Evolutionary conservation across 1,284 basidiomycete genomes (phyloP).

Genomic region (Trichosporon coremiiforme): DNA sequence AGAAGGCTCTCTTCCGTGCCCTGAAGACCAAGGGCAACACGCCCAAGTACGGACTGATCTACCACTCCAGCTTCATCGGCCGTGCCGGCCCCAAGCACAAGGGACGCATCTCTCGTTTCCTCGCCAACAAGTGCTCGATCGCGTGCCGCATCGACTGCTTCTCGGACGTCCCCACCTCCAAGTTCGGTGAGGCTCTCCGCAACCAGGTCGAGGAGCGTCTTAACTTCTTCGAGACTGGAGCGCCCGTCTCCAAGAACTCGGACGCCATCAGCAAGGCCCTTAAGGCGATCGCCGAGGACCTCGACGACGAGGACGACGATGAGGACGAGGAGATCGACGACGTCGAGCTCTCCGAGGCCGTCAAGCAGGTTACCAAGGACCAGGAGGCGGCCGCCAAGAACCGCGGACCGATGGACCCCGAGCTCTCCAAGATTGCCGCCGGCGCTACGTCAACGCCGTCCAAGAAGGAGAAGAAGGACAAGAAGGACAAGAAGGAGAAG

Average conservation of each 20-base stretch:
- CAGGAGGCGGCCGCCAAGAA: constrained; percentile 56
- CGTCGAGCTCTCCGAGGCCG: constrained; percentile 45
- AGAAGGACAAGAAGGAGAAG: constrained; percentile 63
- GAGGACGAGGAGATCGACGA: constrained; percentile 65
- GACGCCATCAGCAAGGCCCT: constrained; percentile 88
- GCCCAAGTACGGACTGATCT: constrained; percentile 94
- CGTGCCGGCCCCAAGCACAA: constrained; percentile 94
- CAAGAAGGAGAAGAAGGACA: constrained; percentile 44
- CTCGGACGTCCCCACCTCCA: constrained; percentile 81
- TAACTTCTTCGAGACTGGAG: constrained; percentile 85
- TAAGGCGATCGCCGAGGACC: constrained; percentile 68
- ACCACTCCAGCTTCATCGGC: constrained; percentile 94
- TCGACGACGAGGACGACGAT: constrained; percentile 71
- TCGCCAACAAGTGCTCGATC: constrained; percentile 99
- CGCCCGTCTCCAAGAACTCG: constrained; percentile 78
- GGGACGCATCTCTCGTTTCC: constrained; percentile 94
- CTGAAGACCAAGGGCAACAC: constrained; percentile 99
- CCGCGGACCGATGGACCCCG: constrained; percentile 45
- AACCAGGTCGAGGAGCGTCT: constrained; percentile 95
- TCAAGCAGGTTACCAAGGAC: constrained; percentile 59
- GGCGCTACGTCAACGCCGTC: constrained; percentile 34
- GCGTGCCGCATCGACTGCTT: constrained; percentile 98
- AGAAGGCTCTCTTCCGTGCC: constrained; percentile 97
- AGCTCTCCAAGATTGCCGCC: constrained; percentile 47
- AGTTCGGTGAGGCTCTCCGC: constrained; percentile 92